Base-by-base conservation (phyloP, 148 eudicot genomes). In the Diospyros lotus region DNA sequence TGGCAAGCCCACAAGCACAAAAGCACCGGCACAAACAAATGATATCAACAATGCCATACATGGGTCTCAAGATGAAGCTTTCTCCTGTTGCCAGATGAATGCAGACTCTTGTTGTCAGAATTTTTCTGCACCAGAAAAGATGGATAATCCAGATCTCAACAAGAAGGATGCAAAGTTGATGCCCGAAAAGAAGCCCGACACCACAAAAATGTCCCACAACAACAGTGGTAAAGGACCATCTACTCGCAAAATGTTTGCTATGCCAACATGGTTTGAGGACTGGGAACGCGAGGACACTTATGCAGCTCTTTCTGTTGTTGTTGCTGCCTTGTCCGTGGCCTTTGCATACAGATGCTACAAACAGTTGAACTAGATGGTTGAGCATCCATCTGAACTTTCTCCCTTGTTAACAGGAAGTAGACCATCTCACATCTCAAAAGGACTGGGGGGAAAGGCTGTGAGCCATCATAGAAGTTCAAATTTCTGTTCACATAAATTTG, bases 231-330 rank as follows among this genome's bases (percentile, higher is more conserved):
- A 83, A 58, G 88, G 84, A 61, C 69, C 40, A 58, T 71, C 80
- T 1, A 71, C 85, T 62, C 87, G 87, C 9, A 92, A 83, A 86
- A 91, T 86, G 41, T 90, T 88, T 66, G 76, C 89, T 4, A 87
- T 84, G 90, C 96, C 97, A 17, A 86, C 92, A 4, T 92, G 97
- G 99, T 80, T 83, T 39, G 97, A 92, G 83, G 84, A 80, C 83
- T 88, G 97, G 96, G 99, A 95, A 80, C 87, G 88, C 52, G 99
- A 95, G 75, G 99, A 95, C 82, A 84, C 93, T 28, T 95, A 89
- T 74, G 97, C 97, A 44, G 84, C 93, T 17, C 87, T 95, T 80
- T 89, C 94, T 58, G 88, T 90, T 71, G 76, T 90, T 18, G 86
- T 84, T 86, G 98, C 98, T 79, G 91, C 85, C 58, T 68, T 83